These are phyloP conservation scores for Effrenium voratum DNA, from an alignment of 73 alveolate genomes.

Conservation along the genomic window DNA sequence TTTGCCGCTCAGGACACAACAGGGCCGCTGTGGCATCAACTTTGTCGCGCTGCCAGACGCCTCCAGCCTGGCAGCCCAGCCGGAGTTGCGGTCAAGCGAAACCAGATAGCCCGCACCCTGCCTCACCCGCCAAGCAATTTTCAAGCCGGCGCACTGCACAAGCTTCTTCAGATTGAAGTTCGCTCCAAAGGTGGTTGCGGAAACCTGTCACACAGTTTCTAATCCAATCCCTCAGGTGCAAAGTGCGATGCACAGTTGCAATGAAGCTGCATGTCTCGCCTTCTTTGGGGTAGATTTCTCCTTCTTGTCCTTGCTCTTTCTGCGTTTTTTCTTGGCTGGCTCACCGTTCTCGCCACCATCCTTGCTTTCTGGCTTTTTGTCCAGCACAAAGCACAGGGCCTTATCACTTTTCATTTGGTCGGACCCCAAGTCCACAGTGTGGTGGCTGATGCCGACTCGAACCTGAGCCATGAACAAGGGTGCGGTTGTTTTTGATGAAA, in stretches of 20 bases:
- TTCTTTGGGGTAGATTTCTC: neutral
- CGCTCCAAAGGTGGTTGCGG: neutral
- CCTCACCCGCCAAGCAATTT: slow-evolving; percentile 2
- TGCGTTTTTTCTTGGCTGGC: neutral
- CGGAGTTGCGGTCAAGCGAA: neutral
- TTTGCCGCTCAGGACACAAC: neutral
- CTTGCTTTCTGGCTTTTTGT: neutral
- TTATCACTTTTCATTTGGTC: neutral
- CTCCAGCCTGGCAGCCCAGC: neutral
- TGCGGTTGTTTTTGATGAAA: neutral
- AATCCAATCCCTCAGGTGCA: neutral
- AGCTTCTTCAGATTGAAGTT: neutral
- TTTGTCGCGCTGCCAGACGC: neutral
- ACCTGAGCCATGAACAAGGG: neutral
- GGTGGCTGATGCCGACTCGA: neutral
- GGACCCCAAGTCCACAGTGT: neutral
- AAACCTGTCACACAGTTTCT: neutral
- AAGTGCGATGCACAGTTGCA: too few species aligned
- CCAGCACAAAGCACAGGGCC: neutral
- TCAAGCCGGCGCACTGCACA: neutral
- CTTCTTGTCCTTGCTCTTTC: neutral
- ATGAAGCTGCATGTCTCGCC: neutral
- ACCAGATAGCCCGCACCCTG: neutral
- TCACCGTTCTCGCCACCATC: too few species aligned
- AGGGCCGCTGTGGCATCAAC: neutral